Evolutionary conservation across 2,329 filamentous ascomycete genomes (phyloP), one percentile per base, ranked within the genome.

Genomic region (Ophiocordyceps australis): DNA sequence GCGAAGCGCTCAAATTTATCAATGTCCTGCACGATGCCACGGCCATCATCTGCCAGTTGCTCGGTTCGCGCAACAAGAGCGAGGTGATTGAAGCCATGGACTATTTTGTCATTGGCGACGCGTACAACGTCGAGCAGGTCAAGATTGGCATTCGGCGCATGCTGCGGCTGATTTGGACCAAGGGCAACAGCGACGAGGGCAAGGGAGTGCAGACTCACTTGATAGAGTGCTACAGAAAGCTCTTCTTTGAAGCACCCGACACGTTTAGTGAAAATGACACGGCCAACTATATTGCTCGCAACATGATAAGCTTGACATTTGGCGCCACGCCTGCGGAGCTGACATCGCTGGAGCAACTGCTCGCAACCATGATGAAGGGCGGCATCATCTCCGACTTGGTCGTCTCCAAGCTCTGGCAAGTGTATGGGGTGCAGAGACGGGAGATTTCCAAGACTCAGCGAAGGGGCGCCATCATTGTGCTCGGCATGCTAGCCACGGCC

Each of bases 71-170:
- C 43, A 98, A 98, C 59, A 98, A 98, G 62, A 93, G 81, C 39
- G 89, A 98, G 48, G 80, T 95, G 15, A 93, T 98, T 33, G 91
- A 98, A 49, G 89, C 91, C 11, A 98, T 98, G 73, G 89, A 98
- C 46, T 98, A 91, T 52, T 92, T 98, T 38, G 83, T 91, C 38
- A 72, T 93, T 23, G 77, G 89, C 23, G 85, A 98, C 47, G 86
- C 85, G 5, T 95, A 95, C 62, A 89, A 91, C 48, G 76, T 98
- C 30, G 80, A 94, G 47, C 81, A 89, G 37, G 83, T 91, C 43
- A 85, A 92, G 48, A 56, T 76, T 20, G 89, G 91, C 30, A 95
- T 98, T 42, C 71, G 86, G 31, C 76, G 83, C 30, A 98, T 98
- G 89, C 63, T 98, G 34, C 75, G 86, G 27, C 62, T 98, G 13